phyloP scores from a whole-genome alignment of 2,329 filamentous ascomycete genomes.

The Xylaria sp. region DNA sequence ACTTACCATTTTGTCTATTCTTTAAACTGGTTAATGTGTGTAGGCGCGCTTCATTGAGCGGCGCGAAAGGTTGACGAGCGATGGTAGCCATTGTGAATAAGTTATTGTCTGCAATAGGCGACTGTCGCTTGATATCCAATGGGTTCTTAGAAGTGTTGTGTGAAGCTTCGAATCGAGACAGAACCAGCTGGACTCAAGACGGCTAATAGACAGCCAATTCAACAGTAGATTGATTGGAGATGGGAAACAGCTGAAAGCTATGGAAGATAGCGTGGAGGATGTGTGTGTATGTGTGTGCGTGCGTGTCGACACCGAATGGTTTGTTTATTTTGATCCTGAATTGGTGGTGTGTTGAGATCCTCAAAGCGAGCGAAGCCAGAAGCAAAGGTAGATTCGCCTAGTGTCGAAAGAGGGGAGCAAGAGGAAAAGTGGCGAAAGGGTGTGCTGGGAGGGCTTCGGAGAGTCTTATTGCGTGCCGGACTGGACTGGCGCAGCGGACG shows the following conservation, averaged over 20 bases:
- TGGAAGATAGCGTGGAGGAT: constrained; percentile 9
- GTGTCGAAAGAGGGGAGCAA: constrained; percentile 39
- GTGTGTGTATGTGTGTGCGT: constrained; percentile 2
- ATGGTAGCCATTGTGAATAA: constrained; percentile 64
- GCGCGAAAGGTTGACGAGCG: constrained; percentile 78
- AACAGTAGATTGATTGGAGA: constrained; percentile 34
- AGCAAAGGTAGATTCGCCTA: constrained; percentile 23
- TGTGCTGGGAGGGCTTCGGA: constrained; percentile 44
- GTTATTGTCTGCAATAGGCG: constrained; percentile 25
- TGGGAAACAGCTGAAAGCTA: constrained; percentile 30
- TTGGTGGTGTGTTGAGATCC: constrained; percentile 12
- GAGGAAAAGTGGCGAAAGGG: constrained; percentile 48
- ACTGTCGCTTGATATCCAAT: constrained; percentile 30
- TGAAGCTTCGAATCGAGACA: constrained; percentile 25
- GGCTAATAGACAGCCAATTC: constrained; percentile 21
- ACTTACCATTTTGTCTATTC: constrained; percentile 79
- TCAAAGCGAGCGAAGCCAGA: constrained; percentile 15
- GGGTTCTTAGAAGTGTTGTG: constrained; percentile 20
- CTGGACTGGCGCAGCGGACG: constrained; percentile 17
- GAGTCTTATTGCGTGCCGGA: constrained; percentile 49
- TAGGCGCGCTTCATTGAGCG: constrained; percentile 74
- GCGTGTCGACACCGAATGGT: constrained; percentile 29
- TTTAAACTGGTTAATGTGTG: constrained; percentile 79
- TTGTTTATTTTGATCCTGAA: constrained; percentile 46
- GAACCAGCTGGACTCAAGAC: constrained; percentile 31